phyloP scores from a whole-genome alignment of 1,284 basidiomycete species.

The Microbotryum violaceum region DNA sequence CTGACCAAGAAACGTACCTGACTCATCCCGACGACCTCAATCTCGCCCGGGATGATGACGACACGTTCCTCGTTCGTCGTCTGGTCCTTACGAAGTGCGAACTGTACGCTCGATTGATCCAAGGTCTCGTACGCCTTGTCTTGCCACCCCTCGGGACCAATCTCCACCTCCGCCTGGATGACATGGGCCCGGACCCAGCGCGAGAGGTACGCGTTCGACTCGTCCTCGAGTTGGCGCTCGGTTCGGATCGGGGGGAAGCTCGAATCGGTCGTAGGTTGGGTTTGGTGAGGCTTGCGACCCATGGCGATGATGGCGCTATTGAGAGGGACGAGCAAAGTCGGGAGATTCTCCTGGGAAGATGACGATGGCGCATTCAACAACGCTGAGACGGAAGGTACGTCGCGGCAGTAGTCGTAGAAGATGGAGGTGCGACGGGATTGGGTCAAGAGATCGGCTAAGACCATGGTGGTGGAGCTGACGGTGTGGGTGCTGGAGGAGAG shows the following conservation, averaged over 20 bases:
- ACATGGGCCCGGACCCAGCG: conserved; percentile 66
- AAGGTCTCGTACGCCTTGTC: conserved; percentile 3
- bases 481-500: too few relatives aligned
- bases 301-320: conserved; percentile 74
- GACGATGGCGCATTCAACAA: not conserved
- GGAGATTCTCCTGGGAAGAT: not conserved
- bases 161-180: conserved; percentile 39
- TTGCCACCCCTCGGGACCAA: not conserved
- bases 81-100: not conserved
- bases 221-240: conserved; percentile 57
- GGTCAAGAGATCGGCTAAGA: too few relatives aligned
- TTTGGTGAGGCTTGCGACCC: conserved; percentile 59
- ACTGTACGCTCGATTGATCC: conserved; percentile 36
- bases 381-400: conserved; percentile 36
- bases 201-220: conserved; percentile 54
- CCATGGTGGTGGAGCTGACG: too few relatives aligned
- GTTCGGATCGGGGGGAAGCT: conserved; percentile 49
- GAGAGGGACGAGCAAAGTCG: conserved; percentile 61
- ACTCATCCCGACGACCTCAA: conserved; percentile 11
- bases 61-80: not conserved
- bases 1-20: not conserved
- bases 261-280: conserved; percentile 45
- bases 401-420: conserved; percentile 69
- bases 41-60: conserved; percentile 4
- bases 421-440: conserved; percentile 57